Percentiles rank a stretch among this genome's conserved stretches.
These are phyloP conservation scores for Podosphaera fusca DNA, from an alignment of 2,329 filamentous ascomycete genomes.

Conservation along the genomic window DNA sequence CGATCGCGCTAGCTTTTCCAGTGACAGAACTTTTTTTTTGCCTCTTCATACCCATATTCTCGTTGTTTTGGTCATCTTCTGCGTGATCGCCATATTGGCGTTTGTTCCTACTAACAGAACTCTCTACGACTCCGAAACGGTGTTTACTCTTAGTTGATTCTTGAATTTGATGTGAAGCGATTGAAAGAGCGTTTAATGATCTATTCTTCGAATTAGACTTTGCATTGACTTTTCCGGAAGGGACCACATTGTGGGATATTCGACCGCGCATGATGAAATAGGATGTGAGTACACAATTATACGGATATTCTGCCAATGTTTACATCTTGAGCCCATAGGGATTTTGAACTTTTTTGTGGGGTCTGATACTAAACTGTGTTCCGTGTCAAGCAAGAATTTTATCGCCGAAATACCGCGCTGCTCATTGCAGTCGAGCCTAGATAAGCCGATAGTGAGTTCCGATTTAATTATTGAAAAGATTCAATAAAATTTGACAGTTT, in stretches of 20 bases:
- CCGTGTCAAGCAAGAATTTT: too few relatives aligned
- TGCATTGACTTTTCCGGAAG: conserved; percentile 16
- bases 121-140: conserved; percentile 31
- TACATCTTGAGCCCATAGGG: too few relatives aligned
- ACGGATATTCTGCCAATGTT: too few relatives aligned
- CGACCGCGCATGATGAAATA: too few relatives aligned
- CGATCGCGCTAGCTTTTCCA: conserved; percentile 19
- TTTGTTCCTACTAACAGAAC: conserved; percentile 18
- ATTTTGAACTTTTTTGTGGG: too few relatives aligned
- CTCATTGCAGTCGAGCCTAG: too few relatives aligned
- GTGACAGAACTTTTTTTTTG: conserved; percentile 11
- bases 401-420: too few relatives aligned
- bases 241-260: not conserved
- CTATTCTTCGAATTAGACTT: conserved; percentile 24
- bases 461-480: too few relatives aligned
- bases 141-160: conserved; percentile 29
- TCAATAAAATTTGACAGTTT: too few relatives aligned
- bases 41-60: conserved; percentile 18
- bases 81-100: conserved; percentile 20
- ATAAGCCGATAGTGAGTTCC: too few relatives aligned
- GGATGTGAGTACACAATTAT: too few relatives aligned
- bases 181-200: conserved; percentile 33
- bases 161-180: conserved; percentile 33
- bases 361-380: too few relatives aligned
- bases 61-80: conserved; percentile 21